Conservation (phyloP, 768 basidiomycete species). For the Sarcomyxa edulis region DNA sequence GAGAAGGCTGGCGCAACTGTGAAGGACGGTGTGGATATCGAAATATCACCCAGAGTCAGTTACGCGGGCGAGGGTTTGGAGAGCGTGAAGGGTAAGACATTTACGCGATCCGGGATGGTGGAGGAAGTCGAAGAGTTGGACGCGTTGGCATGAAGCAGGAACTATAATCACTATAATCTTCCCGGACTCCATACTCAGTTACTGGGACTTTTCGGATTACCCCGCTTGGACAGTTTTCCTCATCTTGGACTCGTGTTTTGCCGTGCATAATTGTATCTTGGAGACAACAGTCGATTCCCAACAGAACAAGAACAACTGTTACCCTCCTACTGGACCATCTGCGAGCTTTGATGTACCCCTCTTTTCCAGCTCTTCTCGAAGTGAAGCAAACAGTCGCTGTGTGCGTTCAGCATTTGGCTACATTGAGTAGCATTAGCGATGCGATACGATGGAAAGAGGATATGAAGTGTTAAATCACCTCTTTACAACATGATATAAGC, state of each 20-base stretch:
- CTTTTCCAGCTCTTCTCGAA: conserved; percentile 81
- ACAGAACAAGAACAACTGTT: conserved; percentile 17
- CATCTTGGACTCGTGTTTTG: conserved; percentile 5
- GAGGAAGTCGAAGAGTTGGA: conserved; percentile 67
- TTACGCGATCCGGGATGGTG: conserved; percentile 71
- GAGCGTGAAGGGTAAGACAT: conserved; percentile 67
- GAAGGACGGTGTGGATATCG: conserved; percentile 76
- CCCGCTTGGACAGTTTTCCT: no score
- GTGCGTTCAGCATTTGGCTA: conserved; percentile 83
- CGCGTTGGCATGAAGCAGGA: conserved; percentile 42
- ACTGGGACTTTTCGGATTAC: no score
- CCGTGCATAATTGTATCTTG: conserved; percentile 5
- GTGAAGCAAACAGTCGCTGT: conserved; percentile 72
- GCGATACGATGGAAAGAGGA: background rate
- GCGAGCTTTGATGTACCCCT: conserved; percentile 37
- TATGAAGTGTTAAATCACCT: conserved; percentile 42
- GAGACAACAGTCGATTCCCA: no score
- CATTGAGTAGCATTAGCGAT: conserved; percentile 19
- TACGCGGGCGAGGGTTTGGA: conserved; percentile 93
- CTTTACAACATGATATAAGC: conserved; percentile 80
- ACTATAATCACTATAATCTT: no score
- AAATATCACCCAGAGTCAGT: conserved; percentile 82
- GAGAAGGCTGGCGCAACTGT: conserved; percentile 71
- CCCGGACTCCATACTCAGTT: no score
- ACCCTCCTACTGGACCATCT: conserved; percentile 41